phyloP scores from a whole-genome alignment of 352 stramenopile species.

The Thalassiosira allenii region DNA sequence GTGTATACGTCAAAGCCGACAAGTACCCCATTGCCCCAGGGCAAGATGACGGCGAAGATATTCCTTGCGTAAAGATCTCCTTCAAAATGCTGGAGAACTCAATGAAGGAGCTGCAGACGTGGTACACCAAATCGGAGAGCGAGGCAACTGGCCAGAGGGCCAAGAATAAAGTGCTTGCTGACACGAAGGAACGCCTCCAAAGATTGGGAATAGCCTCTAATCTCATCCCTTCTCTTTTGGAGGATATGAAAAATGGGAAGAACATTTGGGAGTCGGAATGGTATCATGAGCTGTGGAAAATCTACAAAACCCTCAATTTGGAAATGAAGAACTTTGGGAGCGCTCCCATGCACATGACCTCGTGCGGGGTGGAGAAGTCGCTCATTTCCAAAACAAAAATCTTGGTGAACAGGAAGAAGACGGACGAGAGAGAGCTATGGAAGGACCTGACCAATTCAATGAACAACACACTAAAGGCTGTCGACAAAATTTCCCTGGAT shows the following conservation, averaged over 20 bases:
- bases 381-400: constrained; percentile 16
- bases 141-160: neutral
- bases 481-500: constrained; percentile 11
- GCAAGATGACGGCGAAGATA: neutral
- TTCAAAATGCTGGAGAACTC: neutral
- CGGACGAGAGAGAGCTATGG: neutral
- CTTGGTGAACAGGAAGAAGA: neutral
- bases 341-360: constrained; percentile 17
- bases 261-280: neutral
- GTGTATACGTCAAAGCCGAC: neutral
- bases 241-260: neutral
- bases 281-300: neutral
- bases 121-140: neutral
- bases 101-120: neutral
- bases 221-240: neutral
- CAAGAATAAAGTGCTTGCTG: no score
- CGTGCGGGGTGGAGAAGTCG: constrained; percentile 13
- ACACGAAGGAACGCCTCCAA: neutral
- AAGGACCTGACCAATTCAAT: constrained; percentile 8
- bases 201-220: neutral
- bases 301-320: neutral
- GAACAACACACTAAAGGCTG: neutral
- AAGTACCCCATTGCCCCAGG: constrained; percentile 1
- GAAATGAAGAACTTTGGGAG: constrained; percentile 2
- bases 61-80: neutral